Conservation (phyloP, 306 rosid genomes). For the Prunus dulcis region DNA sequence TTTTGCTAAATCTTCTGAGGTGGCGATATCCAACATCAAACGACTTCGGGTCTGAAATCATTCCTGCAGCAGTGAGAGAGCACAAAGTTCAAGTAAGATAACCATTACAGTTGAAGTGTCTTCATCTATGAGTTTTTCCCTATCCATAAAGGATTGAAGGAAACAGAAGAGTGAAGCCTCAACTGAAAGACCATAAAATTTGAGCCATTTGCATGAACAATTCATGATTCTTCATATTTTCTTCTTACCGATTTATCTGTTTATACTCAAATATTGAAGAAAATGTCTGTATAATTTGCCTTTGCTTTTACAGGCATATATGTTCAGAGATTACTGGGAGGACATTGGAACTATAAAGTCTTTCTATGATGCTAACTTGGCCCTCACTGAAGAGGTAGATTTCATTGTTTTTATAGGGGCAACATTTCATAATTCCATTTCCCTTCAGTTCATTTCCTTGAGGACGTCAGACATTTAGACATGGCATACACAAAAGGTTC, state of each 20-base stretch:
- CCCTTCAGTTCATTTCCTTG: background rate
- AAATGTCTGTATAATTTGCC: background rate
- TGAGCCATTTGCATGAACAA: background rate
- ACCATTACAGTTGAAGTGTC: background rate
- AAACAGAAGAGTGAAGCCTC: background rate
- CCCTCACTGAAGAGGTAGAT: conserved; percentile 83
- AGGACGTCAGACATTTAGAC: background rate
- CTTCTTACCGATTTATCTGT: background rate
- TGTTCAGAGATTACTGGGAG: conserved; percentile 92
- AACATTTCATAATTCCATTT: background rate
- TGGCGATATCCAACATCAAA: conserved; percentile 85
- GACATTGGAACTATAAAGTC: conserved; percentile 86
- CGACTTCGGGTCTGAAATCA: conserved; percentile 95
- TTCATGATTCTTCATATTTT: background rate
- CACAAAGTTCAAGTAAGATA: conserved; percentile 72
- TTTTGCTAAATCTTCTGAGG: conserved; percentile 70
- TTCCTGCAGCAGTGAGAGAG: conserved; percentile 82
- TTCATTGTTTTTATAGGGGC: conserved; percentile 9
- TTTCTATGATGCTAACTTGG: conserved; percentile 79
- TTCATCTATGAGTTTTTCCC: background rate
- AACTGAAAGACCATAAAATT: background rate
- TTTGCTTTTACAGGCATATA: conserved; percentile 51
- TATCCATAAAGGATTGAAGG: background rate
- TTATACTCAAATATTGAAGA: background rate
- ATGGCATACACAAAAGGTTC: background rate